Evolutionary conservation across 2,329 filamentous ascomycete species (phyloP), one percentile per base, ranked within the genome.

Genomic region (Pleurostoma richardsiae): DNA sequence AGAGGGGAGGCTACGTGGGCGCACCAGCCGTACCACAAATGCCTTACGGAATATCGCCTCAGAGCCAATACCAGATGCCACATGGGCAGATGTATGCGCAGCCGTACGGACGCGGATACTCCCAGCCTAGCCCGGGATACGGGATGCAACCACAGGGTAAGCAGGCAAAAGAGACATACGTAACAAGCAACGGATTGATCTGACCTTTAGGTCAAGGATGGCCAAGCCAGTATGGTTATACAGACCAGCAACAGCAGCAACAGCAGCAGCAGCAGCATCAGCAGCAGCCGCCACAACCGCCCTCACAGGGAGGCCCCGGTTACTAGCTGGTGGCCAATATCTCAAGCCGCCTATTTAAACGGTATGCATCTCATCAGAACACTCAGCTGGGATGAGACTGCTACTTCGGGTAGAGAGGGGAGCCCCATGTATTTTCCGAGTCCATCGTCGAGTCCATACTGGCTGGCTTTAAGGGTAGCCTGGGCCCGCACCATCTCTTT

Each of bases 141-240:
- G 69, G 68, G 38, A 65, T 65, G 29, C 64, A 66, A 29, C 70
- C 64, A 4, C 49, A 70, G 52, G 66, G 64, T 60, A 63, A 59
- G 58, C 46, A 19, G 19, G 19, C 19, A 19, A 19, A 19, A 19
- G 19, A 19, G 19, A 19, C 19, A 19, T 19, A 19, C 19, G 19
- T 19, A 19, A 19, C 19, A 19, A 19, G 19, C 19, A 19, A 19
- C 19, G 19, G 19, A 19, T 19, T 19, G 19, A 19, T 19, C 19
- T 19, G 19, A 19, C 19, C 19, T 19, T 19, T 19, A 19, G 19
- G 19, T 19, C 19, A 19, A 19, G 19, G 19, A 19, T 19, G 19
- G 19, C 19, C 58, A 6, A 63, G 67, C 19, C 60, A 58, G 39
- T 79, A 77, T 51, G 71, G 68, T 43, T 79, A 80, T 54, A 59